Conservation (phyloP, 2,329 filamentous ascomycete species). For the Cladosporium sp. region DNA sequence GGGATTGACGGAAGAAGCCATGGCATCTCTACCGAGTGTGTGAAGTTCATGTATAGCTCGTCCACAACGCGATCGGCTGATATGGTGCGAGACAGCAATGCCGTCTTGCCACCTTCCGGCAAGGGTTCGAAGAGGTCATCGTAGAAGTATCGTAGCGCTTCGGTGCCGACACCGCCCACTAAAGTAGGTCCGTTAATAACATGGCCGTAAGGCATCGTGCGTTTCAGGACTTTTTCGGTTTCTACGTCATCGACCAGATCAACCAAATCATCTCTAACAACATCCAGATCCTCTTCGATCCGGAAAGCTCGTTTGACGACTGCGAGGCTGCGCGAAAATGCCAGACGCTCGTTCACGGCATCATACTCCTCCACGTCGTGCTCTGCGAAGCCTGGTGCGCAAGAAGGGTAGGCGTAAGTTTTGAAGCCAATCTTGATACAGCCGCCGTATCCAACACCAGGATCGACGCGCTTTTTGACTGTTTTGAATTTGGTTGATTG, state of each 20-base stretch:
- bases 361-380: conserved; percentile 65
- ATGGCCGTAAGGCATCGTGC: conserved; percentile 36
- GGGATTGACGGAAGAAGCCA: conserved; percentile 59
- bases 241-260: conserved; percentile 10
- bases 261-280: conserved; percentile 37
- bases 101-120: conserved; percentile 48
- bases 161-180: conserved; percentile 41
- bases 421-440: conserved; percentile 42
- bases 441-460: conserved; percentile 49
- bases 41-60: conserved; percentile 55
- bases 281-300: conserved; percentile 43
- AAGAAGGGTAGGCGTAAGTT: conserved; percentile 53
- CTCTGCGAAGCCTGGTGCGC: conserved; percentile 65
- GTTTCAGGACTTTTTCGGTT: conserved; percentile 30
- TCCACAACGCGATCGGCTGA: conserved; percentile 59
- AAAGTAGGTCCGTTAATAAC: conserved; percentile 43
- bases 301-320: conserved; percentile 58
- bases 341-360: conserved; percentile 58
- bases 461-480: conserved; percentile 45
- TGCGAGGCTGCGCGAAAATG: conserved; percentile 63
- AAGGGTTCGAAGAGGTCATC: conserved; percentile 51
- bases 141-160: conserved; percentile 51
- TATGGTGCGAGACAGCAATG: conserved; percentile 54
- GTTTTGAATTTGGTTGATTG: conserved; percentile 47
- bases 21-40: conserved; percentile 52